phyloP scores from a whole-genome alignment of 1,139 yeast species.

The Diutina pseudorugosa region DNA sequence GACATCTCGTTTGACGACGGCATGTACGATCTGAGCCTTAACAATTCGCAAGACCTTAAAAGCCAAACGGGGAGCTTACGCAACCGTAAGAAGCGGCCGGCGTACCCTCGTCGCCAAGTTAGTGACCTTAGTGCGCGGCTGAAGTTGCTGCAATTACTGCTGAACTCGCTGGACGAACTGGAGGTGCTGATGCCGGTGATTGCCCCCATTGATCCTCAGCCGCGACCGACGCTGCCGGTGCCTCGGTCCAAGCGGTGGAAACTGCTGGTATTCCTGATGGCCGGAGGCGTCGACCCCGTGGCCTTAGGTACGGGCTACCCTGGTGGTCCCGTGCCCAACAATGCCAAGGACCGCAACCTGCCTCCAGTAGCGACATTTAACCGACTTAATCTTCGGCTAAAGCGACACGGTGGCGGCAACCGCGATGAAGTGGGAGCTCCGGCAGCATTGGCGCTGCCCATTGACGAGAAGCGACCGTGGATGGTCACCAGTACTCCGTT shows the following conservation, averaged over 20 bases:
- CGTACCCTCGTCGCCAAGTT: neutral
- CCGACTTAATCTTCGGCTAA: neutral
- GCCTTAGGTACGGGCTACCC: neutral
- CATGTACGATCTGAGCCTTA: slow-evolving; percentile 12
- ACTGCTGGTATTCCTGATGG: neutral
- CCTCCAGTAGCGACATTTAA: slow-evolving; percentile 1
- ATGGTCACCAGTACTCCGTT: neutral
- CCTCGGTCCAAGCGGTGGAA: neutral
- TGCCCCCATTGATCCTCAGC: neutral
- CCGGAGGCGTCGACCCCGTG: neutral
- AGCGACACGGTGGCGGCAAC: neutral
- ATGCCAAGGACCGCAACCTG: neutral
- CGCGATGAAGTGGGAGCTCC: neutral
- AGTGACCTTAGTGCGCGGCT: neutral
- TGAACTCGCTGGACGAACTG: slow-evolving; percentile 2
- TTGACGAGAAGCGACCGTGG: neutral
- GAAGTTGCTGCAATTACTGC: neutral
- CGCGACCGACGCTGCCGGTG: slow-evolving; percentile 3
- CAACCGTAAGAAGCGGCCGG: neutral
- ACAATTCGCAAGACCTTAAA: slow-evolving; percentile 7
- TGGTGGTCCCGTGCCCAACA: neutral
- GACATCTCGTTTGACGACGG: slow-evolving; percentile 18
- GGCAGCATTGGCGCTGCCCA: neutral
- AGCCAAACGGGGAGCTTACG: neutral
- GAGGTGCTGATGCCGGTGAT: neutral